Base-by-base conservation (phyloP, 2,329 filamentous ascomycete species). In the Penicillium sp. region DNA sequence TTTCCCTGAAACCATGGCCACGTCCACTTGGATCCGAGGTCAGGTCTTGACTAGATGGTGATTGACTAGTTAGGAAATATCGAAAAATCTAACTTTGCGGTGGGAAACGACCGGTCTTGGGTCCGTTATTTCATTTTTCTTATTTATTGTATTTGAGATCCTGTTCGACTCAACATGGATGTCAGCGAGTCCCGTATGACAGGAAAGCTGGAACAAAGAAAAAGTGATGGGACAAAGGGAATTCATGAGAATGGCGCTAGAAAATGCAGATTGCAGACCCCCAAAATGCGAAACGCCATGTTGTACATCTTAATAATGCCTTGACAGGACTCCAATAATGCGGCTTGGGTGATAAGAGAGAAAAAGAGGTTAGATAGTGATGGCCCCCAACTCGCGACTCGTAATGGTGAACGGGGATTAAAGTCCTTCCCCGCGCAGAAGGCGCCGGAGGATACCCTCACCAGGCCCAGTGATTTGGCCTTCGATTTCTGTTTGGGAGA, bases 401-500 rank as follows among this genome's bases (percentile, higher is more conserved):
- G n/a, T n/a, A n/a, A n/a, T n/a, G n/a, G n/a, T 26, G 31, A 33
- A 8, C 36, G 21, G 39, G n/a, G 6, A 33, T 62, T 41, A 67
- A 14, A 65, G 41, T 19, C 63, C 63, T 47, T 69, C 59, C 4
- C 59, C 63, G 6, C 52, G 54, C 15, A 74, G 58, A 25, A 75
- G 47, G 7, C 63, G 57, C 43, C 60, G 57, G 34, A 75, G 56
- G 36, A 75, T 68, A 20, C 66, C 69, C 41, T 70, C 69, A 15
- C 76, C 75, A n/a, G 74, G 67, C 16, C 77, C 74, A 30, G 64
- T 79, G 27, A 88, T 78, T 38, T 86, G 82, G 40, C 77, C 76
- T 51, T 83, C 79, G 50, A 94, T 76, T 67, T 95, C 89, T 57
- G 80, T 84, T 59, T 87, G 83, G n/a, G 82, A 81, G 14, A 90